phyloP scores from a whole-genome alignment of 495 filamentous ascomycete species.

The Corynascus novoguineensis region DNA sequence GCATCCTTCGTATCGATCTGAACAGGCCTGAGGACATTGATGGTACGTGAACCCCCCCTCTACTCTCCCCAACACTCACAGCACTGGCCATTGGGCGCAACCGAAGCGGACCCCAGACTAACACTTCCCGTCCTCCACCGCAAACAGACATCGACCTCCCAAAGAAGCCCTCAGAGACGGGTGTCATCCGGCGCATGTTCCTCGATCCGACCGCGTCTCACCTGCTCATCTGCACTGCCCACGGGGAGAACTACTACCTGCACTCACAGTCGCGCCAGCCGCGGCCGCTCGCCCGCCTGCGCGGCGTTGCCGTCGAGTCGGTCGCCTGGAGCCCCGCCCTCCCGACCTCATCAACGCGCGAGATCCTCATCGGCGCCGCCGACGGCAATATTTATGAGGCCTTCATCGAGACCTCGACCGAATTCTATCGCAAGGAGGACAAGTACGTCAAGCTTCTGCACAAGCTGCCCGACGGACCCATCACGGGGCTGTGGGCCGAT shows the following conservation, averaged over 20 bases:
- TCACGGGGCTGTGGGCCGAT: conserved; percentile 81
- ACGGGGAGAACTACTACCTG: conserved; percentile 95
- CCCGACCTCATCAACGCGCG: conserved; percentile 89
- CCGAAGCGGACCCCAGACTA: not conserved
- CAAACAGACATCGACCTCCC: conserved; percentile 87
- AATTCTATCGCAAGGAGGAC: conserved; percentile 93
- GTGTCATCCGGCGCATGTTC: conserved; percentile 90
- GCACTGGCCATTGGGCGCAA: not conserved
- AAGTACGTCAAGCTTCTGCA: conserved; percentile 79
- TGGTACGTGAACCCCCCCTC: conserved; percentile 48
- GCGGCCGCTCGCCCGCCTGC: conserved; percentile 72
- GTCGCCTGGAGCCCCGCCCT: conserved; percentile 95
- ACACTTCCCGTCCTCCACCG: not conserved
- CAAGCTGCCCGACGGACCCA: conserved; percentile 66
- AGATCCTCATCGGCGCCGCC: conserved; percentile 86
- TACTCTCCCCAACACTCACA: not conserved
- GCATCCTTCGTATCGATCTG: conserved; percentile 88
- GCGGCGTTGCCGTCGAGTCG: conserved; percentile 79
- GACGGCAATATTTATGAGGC: conserved; percentile 94
- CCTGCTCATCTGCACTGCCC: conserved; percentile 81
- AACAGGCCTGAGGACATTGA: conserved; percentile 93
- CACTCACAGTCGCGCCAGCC: conserved; percentile 90
- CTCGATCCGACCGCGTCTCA: conserved; percentile 95
- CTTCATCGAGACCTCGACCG: conserved; percentile 88
- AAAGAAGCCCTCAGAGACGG: conserved; percentile 83